Base-by-base conservation (phyloP, 345 rosid species). In the Euphorbia lathyris region DNA sequence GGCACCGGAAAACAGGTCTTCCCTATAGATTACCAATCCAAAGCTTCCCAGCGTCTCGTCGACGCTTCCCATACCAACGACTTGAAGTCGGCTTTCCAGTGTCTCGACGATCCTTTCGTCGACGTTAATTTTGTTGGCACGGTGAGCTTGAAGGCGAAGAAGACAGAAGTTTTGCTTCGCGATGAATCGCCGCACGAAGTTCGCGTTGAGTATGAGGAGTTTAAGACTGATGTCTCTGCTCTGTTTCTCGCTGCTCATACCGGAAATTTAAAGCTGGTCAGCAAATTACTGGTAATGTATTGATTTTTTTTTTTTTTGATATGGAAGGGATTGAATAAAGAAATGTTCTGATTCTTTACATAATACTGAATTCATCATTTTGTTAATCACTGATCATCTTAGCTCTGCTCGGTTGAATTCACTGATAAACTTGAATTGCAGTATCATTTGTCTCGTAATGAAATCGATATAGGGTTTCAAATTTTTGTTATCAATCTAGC, bases 101-200 rank as follows among this genome's bases (percentile, higher is more conserved):
- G 87, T 65, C 64, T 92, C 63, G 76, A 83, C 68, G 87, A 92
- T 80, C 96, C 92, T 16, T 84, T 75, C 58, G 88, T 92, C 51
- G 99, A 90, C 80, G 92, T 92, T 53, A 95, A 95, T 85, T 95
- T 82, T 77, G 81, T 87, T 60, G 99, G 97, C 42, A 87, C 90
- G 9, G 94, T 95, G 60, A 83, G 81, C 82, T 78, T 92, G 78
- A 90, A 86, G 76, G 75, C 88, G 43, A 81, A 91, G 82, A 83
- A 79, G 80, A 79, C 85, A 38, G 94, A 88, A 71, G 81, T 90
- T 52, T 84, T 87, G 60, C 76, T 86, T 78, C 82, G 82, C 23
- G 91, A 83, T 12, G 94, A 92, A 76, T 77, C 83, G 13, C 74
- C 98, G 4, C 76, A 83, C 59, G 92, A 92, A 76, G 86, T 90